These are phyloP conservation scores for Cardamine occulta DNA, from an alignment of 345 rosid species.

Conservation along the genomic window DNA sequence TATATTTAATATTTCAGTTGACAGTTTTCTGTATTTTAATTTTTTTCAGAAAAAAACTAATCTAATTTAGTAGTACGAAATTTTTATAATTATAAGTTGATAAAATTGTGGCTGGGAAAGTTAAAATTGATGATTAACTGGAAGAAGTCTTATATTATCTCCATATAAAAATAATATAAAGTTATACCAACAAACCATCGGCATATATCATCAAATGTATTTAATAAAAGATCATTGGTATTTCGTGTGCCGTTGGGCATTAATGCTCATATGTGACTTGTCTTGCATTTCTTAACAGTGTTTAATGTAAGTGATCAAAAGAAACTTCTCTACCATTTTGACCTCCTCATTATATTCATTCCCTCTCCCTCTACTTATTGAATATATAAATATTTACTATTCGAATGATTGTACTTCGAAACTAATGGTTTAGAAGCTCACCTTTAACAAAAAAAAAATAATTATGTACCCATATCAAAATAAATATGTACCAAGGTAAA, in stretches of 20 bases:
- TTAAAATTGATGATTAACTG: neutral
- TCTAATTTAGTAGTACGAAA: neutral
- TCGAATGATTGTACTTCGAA: neutral
- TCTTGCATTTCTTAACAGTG: conserved; percentile 32
- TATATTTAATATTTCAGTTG: neutral
- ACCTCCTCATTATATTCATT: conserved; percentile 8
- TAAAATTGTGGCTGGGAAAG: neutral
- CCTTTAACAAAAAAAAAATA: neutral
- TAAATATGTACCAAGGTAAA: neutral
- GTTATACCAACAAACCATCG: neutral
- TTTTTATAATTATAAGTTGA: neutral
- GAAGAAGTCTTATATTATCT: neutral
- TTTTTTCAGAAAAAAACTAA: neutral
- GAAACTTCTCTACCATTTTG: conserved; percentile 20
- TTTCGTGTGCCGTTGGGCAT: conserved; percentile 25
- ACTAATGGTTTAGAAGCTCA: neutral
- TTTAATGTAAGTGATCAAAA: conserved; percentile 33
- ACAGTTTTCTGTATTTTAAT: neutral
- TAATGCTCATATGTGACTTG: conserved; percentile 3
- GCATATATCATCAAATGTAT: conserved; percentile 10
- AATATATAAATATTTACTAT: neutral
- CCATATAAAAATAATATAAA: neutral
- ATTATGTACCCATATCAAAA: no score
- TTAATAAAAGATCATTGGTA: conserved; percentile 17
- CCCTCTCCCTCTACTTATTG: neutral